Evolutionary conservation across 768 basidiomycete species (phyloP).

Genomic region (Boletus coccyginus): DNA sequence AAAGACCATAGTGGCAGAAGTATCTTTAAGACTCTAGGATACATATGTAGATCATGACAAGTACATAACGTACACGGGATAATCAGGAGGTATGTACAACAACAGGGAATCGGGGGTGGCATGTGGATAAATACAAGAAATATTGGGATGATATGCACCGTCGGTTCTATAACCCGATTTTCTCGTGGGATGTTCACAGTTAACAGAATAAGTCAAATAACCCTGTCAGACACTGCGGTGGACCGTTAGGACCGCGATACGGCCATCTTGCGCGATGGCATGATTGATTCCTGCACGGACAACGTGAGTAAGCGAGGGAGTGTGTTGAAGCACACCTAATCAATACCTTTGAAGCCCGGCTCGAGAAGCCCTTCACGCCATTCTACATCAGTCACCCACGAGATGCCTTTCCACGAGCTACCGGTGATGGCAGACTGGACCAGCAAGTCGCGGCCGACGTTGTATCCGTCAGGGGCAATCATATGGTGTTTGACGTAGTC

Average conservation of each 20-base stretch:
- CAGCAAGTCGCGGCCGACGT: conserved; percentile 76
- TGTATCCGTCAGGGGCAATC: conserved; percentile 78
- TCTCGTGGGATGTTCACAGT: neutral
- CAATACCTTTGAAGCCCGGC: conserved; percentile 63
- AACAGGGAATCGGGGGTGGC: conserved; percentile 1
- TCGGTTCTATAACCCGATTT: neutral
- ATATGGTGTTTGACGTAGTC: conserved; percentile 65
- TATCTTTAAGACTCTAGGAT: neutral
- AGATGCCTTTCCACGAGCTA: conserved; percentile 57
- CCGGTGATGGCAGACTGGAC: conserved; percentile 64
- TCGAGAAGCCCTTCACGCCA: conserved; percentile 70
- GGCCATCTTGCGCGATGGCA: conserved; percentile 77
- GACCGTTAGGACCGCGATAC: conserved; percentile 76
- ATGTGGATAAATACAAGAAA: conserved; percentile 1
- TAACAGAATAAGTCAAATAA: neutral
- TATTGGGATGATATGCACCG: conserved; percentile 15
- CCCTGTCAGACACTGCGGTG: conserved; percentile 35
- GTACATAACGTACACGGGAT: neutral
- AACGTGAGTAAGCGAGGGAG: neutral
- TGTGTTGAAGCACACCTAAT: neutral
- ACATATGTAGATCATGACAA: conserved; percentile 3
- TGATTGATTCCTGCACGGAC: conserved; percentile 66
- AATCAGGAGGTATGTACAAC: conserved; percentile 10
- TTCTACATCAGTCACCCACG: conserved; percentile 77
- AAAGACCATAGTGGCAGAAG: neutral